phyloP scores from a whole-genome alignment of 1,284 basidiomycete genomes.

The Caloboletus firmus region DNA sequence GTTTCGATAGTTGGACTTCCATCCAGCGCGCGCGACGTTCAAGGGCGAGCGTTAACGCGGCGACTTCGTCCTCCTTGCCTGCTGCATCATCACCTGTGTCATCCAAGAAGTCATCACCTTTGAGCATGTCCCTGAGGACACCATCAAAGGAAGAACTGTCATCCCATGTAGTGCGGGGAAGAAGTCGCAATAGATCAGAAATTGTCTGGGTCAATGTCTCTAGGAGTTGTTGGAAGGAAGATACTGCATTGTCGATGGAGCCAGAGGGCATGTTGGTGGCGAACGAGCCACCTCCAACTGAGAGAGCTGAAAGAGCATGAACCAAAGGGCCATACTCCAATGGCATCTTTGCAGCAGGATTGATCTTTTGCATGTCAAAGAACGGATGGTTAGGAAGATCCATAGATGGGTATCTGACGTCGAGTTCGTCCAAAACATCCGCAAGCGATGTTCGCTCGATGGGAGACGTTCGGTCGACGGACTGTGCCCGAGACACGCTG shows the following conservation, averaged over 20 bases:
- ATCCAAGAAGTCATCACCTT: constrained; percentile 79
- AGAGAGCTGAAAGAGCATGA: constrained; percentile 79
- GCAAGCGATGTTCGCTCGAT: constrained; percentile 52
- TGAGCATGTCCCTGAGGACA: constrained; percentile 80
- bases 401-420: constrained; percentile 57
- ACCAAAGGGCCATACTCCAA: constrained; percentile 79
- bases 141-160: constrained; percentile 84
- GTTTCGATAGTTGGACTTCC: constrained; percentile 82
- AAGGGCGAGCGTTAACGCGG: constrained; percentile 74
- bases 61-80: constrained; percentile 75
- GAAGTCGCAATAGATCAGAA: constrained; percentile 74
- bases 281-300: constrained; percentile 81
- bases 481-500: constrained; percentile 59
- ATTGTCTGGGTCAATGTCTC: constrained; percentile 85
- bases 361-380: constrained; percentile 69
- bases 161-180: constrained; percentile 83
- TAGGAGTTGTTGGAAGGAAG: constrained; percentile 79
- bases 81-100: constrained; percentile 63
- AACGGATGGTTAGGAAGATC: constrained; percentile 68
- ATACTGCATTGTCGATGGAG: constrained; percentile 81
- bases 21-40: constrained; percentile 86
- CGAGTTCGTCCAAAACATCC: constrained; percentile 64
- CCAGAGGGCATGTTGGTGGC: constrained; percentile 77
- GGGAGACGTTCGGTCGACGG: constrained; percentile 46
- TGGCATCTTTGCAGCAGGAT: constrained; percentile 70